These are phyloP conservation scores for Spatholobus suberectus DNA, from an alignment of 306 rosid species.

Conservation along the genomic window DNA sequence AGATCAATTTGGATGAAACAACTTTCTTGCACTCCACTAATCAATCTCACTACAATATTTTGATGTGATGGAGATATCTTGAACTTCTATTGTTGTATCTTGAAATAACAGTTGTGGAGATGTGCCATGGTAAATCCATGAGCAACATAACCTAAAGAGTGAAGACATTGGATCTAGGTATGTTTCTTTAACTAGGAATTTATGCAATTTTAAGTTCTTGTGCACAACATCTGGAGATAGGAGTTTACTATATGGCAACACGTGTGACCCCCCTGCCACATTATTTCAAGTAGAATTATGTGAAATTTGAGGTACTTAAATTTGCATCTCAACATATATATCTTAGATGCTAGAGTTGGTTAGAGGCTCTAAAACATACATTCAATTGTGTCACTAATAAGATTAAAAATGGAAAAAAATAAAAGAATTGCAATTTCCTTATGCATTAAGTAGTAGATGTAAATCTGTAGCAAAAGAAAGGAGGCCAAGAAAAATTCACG, in stretches of 20 bases:
- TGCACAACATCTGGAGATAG: neutral
- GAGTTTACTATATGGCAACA: conserved; percentile 8
- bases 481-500: neutral
- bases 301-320: neutral
- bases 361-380: neutral
- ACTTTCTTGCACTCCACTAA: neutral
- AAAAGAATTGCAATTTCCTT: conserved; percentile 1
- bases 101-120: neutral
- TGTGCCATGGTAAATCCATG: neutral
- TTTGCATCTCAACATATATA: neutral
- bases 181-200: neutral
- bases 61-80: neutral
- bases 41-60: conserved; percentile 11
- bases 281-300: neutral
- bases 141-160: neutral
- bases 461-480: neutral
- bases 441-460: neutral
- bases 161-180: too few relatives aligned
- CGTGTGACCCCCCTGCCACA: neutral
- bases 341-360: neutral
- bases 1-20: conserved; percentile 15
- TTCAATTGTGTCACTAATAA: neutral
- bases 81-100: neutral
- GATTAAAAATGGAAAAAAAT: neutral
- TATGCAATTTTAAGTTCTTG: conserved; percentile 1